These are phyloP conservation scores for Hirschfeldia incana DNA, from an alignment of 345 rosid genomes.

Conservation along the genomic window DNA sequence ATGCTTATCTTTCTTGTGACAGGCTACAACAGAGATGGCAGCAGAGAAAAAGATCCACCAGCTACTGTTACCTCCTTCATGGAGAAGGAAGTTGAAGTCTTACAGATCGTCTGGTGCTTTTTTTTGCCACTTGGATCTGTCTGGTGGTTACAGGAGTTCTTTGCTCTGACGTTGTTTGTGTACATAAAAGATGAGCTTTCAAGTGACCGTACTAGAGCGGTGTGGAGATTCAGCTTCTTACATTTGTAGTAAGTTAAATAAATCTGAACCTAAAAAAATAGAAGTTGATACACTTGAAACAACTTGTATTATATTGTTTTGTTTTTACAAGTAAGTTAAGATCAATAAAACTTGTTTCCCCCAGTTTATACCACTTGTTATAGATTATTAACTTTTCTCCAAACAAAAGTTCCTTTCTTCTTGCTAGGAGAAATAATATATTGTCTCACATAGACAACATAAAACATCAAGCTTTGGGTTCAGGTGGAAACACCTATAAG, in stretches of 20 bases:
- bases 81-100: slow-evolving; percentile 62
- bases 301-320: not conserved
- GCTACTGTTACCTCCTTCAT: slow-evolving; percentile 73
- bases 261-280: slow-evolving; percentile 5
- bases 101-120: not conserved
- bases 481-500: not conserved
- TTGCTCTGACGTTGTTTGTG: slow-evolving; percentile 27
- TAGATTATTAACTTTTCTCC: not conserved
- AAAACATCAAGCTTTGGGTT: not conserved
- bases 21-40: slow-evolving; percentile 69
- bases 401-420: not conserved
- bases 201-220: slow-evolving; percentile 18
- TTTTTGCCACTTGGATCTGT: slow-evolving; percentile 23
- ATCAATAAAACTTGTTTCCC: not conserved
- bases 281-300: slow-evolving; percentile 30
- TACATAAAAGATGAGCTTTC: slow-evolving; percentile 35
- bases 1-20: slow-evolving; percentile 16
- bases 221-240: slow-evolving; percentile 28
- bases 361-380: not conserved
- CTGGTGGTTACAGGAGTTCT: slow-evolving; percentile 32
- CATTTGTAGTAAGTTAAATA: slow-evolving; percentile 25
- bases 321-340: too few relatives aligned
- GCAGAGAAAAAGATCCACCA: slow-evolving; percentile 90
- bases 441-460: not conserved
- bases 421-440: not conserved